Evolutionary conservation across 495 filamentous ascomycete species (phyloP).

Genomic region (Neurospora sp.): DNA sequence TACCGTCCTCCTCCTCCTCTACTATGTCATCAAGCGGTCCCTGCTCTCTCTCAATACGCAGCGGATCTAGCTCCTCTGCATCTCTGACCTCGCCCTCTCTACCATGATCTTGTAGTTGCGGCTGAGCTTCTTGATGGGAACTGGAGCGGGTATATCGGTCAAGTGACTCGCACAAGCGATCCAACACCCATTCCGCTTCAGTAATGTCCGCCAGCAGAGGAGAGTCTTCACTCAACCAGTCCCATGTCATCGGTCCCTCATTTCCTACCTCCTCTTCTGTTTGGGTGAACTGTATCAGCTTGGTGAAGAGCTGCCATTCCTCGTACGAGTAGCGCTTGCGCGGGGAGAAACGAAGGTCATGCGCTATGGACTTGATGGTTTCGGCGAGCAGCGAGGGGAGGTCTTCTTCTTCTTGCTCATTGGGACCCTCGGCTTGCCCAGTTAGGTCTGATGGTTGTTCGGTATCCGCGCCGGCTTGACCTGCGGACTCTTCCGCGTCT

Average conservation of each 20-base stretch:
- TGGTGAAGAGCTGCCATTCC: conserved; percentile 62
- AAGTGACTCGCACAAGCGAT: conserved; percentile 45
- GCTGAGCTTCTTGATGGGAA: neutral
- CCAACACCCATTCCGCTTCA: conserved; percentile 52
- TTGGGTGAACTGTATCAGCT: conserved; percentile 27
- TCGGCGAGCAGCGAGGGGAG: conserved; percentile 49
- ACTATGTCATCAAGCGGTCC: neutral
- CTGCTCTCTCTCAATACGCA: neutral
- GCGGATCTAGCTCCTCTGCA: neutral
- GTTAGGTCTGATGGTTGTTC: neutral
- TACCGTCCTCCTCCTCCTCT: neutral
- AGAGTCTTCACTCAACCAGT: conserved; percentile 59
- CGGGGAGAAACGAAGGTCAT: conserved; percentile 40
- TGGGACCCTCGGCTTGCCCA: rapidly evolving
- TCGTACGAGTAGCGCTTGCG: conserved; percentile 56
- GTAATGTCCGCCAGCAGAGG: conserved; percentile 53
- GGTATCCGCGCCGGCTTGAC: neutral
- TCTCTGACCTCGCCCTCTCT: neutral
- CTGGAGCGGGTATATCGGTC: conserved; percentile 22
- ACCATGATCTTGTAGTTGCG: neutral
- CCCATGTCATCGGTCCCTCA: conserved; percentile 44
- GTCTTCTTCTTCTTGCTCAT: conserved; percentile 14
- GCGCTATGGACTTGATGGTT: conserved; percentile 50
- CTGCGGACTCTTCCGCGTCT: neutral
- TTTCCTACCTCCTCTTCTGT: conserved; percentile 20